A percentile compares a stretch with the other conserved stretches of the same genome.
Evolutionary conservation across 306 rosid genomes (phyloP).

Genomic region (Cicer cuneatum): DNA sequence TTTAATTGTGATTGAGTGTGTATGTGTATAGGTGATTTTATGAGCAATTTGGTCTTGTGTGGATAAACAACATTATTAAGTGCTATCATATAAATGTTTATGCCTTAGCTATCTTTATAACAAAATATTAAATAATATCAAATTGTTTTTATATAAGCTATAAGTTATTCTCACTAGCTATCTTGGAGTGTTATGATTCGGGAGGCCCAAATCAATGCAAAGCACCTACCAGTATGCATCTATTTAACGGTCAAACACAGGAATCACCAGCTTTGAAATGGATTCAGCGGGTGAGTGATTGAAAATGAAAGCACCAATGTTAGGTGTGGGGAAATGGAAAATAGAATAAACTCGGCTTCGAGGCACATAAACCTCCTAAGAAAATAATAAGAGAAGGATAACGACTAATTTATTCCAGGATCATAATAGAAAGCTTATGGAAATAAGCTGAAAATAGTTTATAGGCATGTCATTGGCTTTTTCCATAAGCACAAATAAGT

Average conservation of each 20-base stretch:
- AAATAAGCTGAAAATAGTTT: too few species aligned
- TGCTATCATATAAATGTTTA: too few species aligned
- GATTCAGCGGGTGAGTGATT: background rate
- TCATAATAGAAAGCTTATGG: too few species aligned
- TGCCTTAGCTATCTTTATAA: too few species aligned
- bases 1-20: background rate
- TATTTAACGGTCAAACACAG: background rate
- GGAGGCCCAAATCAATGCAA: background rate
- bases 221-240: background rate
- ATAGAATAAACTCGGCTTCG: background rate
- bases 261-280: background rate
- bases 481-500: too few species aligned
- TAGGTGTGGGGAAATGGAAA: background rate
- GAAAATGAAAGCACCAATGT: background rate
- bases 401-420: background rate
- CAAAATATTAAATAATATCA: too few species aligned
- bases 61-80: background rate
- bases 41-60: conserved; percentile 4
- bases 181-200: too few species aligned
- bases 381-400: background rate
- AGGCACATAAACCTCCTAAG: background rate
- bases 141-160: too few species aligned
- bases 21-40: conserved; percentile 4
- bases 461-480: too few species aligned
- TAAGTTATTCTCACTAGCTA: too few species aligned